Conservation (phyloP, 1,284 basidiomycete genomes). For the Cryptococcus neoformans region DNA sequence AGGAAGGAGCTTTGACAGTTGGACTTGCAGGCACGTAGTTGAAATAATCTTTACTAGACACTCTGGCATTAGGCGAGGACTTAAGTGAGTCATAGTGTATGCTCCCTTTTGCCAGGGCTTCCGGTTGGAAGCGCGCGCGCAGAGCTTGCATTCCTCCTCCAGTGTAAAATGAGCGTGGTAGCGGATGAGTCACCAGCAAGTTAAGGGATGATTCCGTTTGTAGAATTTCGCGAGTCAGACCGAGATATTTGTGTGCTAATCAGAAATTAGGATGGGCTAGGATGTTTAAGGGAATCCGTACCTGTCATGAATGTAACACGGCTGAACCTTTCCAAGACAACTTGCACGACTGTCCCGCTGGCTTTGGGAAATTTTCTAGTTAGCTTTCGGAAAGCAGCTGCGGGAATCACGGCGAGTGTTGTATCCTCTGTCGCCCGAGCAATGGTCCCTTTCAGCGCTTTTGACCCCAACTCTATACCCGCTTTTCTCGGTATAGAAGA, state of each 20-base stretch:
- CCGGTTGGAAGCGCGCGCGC: slow-evolving; percentile 67
- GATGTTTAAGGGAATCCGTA: slow-evolving; percentile 13
- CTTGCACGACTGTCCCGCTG: slow-evolving; percentile 83
- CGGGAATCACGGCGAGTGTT: slow-evolving; percentile 97
- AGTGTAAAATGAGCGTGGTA: slow-evolving; percentile 88
- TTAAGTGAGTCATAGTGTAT: slow-evolving; percentile 7
- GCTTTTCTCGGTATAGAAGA: neutral
- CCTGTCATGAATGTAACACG: slow-evolving; percentile 83
- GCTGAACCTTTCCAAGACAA: slow-evolving; percentile 77
- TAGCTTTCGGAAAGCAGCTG: slow-evolving; percentile 77
- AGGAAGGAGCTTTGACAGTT: slow-evolving; percentile 36
- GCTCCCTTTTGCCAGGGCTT: slow-evolving; percentile 17
- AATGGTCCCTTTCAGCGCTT: slow-evolving; percentile 54
- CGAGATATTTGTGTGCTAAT: slow-evolving; percentile 90
- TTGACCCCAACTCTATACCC: slow-evolving; percentile 2
- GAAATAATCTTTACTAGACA: slow-evolving; percentile 46
- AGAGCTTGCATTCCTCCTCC: slow-evolving; percentile 87
- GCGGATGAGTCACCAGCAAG: slow-evolving; percentile 89
- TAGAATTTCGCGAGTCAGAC: slow-evolving; percentile 90
- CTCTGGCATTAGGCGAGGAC: slow-evolving; percentile 20
- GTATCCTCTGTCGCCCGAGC: slow-evolving; percentile 91
- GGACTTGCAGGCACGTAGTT: slow-evolving; percentile 39
- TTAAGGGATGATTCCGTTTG: slow-evolving; percentile 97
- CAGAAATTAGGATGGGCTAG: slow-evolving; percentile 44
- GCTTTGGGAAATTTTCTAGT: slow-evolving; percentile 97